These are phyloP conservation scores for Jatropha multifida DNA, from an alignment of 441 rosid species.

Conservation along the genomic window DNA sequence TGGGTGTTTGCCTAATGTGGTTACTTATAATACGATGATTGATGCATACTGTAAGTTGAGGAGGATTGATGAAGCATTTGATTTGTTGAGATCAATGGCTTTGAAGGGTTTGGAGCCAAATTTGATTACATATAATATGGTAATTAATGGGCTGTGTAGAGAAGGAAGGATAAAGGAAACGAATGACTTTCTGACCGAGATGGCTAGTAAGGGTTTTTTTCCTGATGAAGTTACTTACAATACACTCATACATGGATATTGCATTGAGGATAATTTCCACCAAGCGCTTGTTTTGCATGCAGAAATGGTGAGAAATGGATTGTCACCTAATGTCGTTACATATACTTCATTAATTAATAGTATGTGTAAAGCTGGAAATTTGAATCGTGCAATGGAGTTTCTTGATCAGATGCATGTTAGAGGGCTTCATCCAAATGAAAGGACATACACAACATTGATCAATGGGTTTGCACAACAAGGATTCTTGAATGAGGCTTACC, in stretches of 20 bases:
- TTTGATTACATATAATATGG: constrained; percentile 70
- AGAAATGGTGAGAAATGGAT: constrained; percentile 70
- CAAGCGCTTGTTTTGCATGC: constrained; percentile 78
- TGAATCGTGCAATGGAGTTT: constrained; percentile 75
- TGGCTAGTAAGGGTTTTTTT: constrained; percentile 52
- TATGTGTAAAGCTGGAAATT: constrained; percentile 78
- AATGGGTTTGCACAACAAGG: constrained; percentile 82
- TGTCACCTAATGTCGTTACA: constrained; percentile 75
- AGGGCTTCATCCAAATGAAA: constrained; percentile 72
- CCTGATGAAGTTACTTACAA: constrained; percentile 81
- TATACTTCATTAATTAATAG: constrained; percentile 75
- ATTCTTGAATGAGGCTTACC: constrained; percentile 58
- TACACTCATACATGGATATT: constrained; percentile 77
- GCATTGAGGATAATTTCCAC: constrained; percentile 73
- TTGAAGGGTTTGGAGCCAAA: constrained; percentile 70
- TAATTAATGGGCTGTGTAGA: constrained; percentile 71
- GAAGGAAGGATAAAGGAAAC: constrained; percentile 82
- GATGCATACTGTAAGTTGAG: constrained; percentile 62
- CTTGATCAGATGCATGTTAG: constrained; percentile 77
- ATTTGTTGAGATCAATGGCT: constrained; percentile 55
- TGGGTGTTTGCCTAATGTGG: constrained; percentile 77
- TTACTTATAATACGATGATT: constrained; percentile 73
- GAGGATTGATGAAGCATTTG: constrained; percentile 58
- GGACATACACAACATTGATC: constrained; percentile 77
- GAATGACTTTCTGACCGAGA: constrained; percentile 47